Conservation (phyloP, 192 early-diverging fungal genomes). For the Allomyces macrogynus region DNA sequence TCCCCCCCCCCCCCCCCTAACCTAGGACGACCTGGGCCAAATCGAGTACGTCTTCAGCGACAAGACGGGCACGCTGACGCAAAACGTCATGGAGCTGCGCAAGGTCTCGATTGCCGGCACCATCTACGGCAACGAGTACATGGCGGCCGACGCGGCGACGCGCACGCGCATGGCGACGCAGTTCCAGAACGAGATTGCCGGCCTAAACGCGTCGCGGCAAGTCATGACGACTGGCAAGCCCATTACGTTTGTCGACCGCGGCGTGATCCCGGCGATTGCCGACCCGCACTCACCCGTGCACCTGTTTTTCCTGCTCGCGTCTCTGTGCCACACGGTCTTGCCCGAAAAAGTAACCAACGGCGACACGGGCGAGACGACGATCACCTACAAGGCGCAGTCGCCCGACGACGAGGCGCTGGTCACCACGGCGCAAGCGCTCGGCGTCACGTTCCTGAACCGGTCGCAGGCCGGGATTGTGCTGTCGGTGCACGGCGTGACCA, state of each 20-base stretch:
- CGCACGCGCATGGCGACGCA: constrained; percentile 19
- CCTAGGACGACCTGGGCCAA: constrained; percentile 67
- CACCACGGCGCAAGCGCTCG: constrained; percentile 58
- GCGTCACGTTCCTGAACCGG: constrained; percentile 62
- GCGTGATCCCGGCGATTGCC: not conserved
- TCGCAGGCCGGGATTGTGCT: constrained; percentile 43
- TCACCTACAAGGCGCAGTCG: constrained; percentile 66
- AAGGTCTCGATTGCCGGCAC: constrained; percentile 74
- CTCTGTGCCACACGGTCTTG: constrained; percentile 78
- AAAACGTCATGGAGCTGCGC: constrained; percentile 91
- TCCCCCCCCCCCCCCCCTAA: constrained; percentile 4
- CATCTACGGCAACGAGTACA: constrained; percentile 37
- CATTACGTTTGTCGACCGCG: not conserved
- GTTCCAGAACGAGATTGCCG: constrained; percentile 21
- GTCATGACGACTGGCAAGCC: constrained; percentile 12
- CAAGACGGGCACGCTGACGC: constrained; percentile 92
- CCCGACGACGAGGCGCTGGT: constrained; percentile 92
- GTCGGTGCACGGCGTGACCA: constrained; percentile 51
- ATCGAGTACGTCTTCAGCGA: constrained; percentile 94
- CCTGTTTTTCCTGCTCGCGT: constrained; percentile 62
- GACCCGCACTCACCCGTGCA: constrained; percentile 3
- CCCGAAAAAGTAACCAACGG: constrained; percentile 32
- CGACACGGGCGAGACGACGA: constrained; percentile 13
- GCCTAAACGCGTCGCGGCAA: constrained; percentile 13
- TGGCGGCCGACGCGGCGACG: no score